A percentile compares a stretch with the other conserved stretches of the same genome.
phyloP scores from a whole-genome alignment of 2,329 filamentous ascomycete genomes.

The Aspergillus proliferans region DNA sequence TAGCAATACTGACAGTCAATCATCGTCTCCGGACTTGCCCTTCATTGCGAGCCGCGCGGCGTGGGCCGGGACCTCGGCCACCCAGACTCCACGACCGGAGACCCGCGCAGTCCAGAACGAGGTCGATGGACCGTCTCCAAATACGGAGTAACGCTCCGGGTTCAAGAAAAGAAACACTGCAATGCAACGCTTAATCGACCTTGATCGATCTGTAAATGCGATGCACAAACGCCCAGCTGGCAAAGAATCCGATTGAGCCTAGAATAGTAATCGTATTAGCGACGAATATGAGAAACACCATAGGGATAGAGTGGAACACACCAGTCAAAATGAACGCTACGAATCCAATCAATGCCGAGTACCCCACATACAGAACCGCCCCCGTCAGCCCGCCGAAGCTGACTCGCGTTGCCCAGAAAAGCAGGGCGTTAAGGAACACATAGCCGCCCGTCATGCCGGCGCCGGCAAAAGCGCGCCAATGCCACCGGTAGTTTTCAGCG shows the following conservation, averaged over 20 bases:
- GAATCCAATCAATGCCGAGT: slow-evolving; percentile 81
- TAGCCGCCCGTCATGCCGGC: slow-evolving; percentile 86
- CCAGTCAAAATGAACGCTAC: slow-evolving; percentile 91
- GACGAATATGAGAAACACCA: not conserved
- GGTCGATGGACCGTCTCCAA: slow-evolving; percentile 1
- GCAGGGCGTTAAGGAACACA: slow-evolving; percentile 82
- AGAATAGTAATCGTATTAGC: slow-evolving; percentile 5
- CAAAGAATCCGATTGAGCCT: slow-evolving; percentile 94
- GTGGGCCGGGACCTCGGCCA: not conserved
- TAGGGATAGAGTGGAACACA: slow-evolving; percentile 44
- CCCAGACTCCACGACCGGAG: not conserved
- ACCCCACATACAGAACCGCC: slow-evolving; percentile 86
- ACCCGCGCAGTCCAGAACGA: slow-evolving; percentile 1
- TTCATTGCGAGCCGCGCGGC: too few species aligned
- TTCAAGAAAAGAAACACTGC: slow-evolving; percentile 2
- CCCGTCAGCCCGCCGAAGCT: slow-evolving; percentile 79
- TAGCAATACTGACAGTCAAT: not conserved
- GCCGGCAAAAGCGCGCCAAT: slow-evolving; percentile 90
- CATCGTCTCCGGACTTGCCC: too few species aligned
- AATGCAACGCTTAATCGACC: slow-evolving; percentile 61
- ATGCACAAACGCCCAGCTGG: slow-evolving; percentile 88
- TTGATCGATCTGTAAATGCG: slow-evolving; percentile 98
- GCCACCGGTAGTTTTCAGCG: slow-evolving; percentile 97
- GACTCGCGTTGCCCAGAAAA: slow-evolving; percentile 86
- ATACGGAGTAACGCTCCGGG: not conserved